Base-by-base conservation (phyloP, 2,329 filamentous ascomycete species). In the Monilinia laxa region DNA sequence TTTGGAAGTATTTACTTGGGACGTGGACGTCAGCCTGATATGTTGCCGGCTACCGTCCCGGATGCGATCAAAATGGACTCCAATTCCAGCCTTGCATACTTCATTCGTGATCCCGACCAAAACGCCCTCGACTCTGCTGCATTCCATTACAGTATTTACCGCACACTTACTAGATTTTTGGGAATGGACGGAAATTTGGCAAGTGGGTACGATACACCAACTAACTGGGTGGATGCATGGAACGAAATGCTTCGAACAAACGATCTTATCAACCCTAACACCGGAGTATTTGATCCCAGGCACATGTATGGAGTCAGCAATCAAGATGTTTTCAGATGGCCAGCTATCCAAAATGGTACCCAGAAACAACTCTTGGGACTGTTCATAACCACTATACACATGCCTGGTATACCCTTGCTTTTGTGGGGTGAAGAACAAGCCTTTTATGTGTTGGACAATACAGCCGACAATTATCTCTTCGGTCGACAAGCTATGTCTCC, bases 391-490 rank as follows among this genome's bases (percentile, higher is more conserved):
- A 86, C 85, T 0, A 73, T 88, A 62, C 78, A 86, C 57, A 79
- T 88, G 73, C 86, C 86, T 1, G 86, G 86, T 20, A 85, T 88
- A 40, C 84, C 87, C 2, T 75, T 86, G 20, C 76, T 87, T 28
- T 79, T 84, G 20, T 90, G 85, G 84, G 87, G 87, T 23, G 87
- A 90, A 73, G 87, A 90, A 72, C 87, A 90, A 75, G 84, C 83
- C 0, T 86, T 86, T 68, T 89, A 89, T 71, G 78, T 87, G 0
- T 77, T 89, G 3, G 87, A 90, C 73, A 87, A 84, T 67, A 87
- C 86, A 0, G 86, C 86, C 5, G 78, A 79, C 67, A 88, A 89
- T 72, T 90, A 89, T 72, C 81, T 90, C 53, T 90, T 85, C 73
- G 87, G 87, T 25, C 83, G 87, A 71, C 84, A 86, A 73, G 78